Conservation (phyloP, 371 early-diverging fungal genomes). For the Dinochytrium kinnereticum region DNA sequence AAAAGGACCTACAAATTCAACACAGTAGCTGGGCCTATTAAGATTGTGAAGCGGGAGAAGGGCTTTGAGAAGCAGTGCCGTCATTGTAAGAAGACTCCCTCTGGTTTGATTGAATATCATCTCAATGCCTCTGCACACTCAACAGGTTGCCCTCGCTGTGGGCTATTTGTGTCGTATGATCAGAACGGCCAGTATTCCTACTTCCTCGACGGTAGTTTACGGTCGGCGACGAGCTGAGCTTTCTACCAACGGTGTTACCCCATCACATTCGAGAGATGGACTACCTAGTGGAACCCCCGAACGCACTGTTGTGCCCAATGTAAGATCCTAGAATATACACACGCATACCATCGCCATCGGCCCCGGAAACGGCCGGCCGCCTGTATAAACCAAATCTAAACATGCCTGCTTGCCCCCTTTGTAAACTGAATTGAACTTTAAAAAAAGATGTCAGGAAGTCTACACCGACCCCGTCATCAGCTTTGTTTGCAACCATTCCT, state of each 20-base stretch:
- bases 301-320: constrained; percentile 11
- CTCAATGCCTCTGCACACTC: not conserved
- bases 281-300: constrained; percentile 1
- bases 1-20: constrained; percentile 31
- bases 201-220: constrained; percentile 28
- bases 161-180: constrained; percentile 33
- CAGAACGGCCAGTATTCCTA: constrained; percentile 26
- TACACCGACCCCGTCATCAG: constrained; percentile 66
- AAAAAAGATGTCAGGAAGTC: constrained; percentile 58
- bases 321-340: not conserved
- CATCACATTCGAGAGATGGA: not conserved
- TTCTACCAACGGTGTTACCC: not conserved
- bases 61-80: constrained; percentile 33
- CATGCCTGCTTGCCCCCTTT: not conserved
- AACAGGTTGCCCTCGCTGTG: constrained; percentile 28
- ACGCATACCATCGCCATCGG: not conserved
- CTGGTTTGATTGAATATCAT: not conserved
- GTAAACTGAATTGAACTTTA: not conserved
- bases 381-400: not conserved
- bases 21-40: constrained; percentile 16
- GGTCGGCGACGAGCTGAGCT: not conserved
- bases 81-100: constrained; percentile 9
- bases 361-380: not conserved
- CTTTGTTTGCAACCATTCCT: constrained; percentile 65
- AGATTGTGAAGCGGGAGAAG: constrained; percentile 23